Base-by-base conservation (phyloP, 2,329 filamentous ascomycete genomes). In the Xylariaceae sp. region DNA sequence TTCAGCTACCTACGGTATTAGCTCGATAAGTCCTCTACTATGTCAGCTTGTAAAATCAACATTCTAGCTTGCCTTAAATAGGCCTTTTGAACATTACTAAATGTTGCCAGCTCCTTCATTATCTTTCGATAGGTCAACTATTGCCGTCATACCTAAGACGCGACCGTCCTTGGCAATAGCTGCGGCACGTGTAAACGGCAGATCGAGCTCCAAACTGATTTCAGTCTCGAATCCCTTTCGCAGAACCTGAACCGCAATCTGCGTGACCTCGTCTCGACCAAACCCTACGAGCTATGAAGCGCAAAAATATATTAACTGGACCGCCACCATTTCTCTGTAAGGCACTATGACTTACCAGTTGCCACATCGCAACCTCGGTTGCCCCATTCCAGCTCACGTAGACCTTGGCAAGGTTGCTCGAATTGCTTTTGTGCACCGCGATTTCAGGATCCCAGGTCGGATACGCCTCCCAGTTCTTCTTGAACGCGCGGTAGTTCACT, bases 401-500 rank as follows among this genome's bases (percentile, higher is more conserved):
- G n/a, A 60, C 48, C 37, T 41, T 54, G 35, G 47, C 52, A 4
- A 37, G 9, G 11, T 53, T 56, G 37, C 53, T 41, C 2, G 8
- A 41, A 10, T 5, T 44, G 13, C 34, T 37, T 44, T 7, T 8
- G n/a, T 55, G 23, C 13, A 51, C 58, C 18, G 58, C 60, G 39
- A 66, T 61, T 8, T 51, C 53, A n/a, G 63, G 61, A 9, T 61
- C 51, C 63, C 65, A 65, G 9, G 48, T 53, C 34, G 66, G 66
- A 52, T 55, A 41, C 9, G 56, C 65, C 18, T 58, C 59, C 73
- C 73, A 75, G 34, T 68, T 57, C 56, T 66, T 69, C 54, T 73
- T 73, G 63, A 67, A 74, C 13, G 67, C 70, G 11, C 74, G 71
- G 65, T 75, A 75, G 15, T 62, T 57, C 17, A 56, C 58, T 6